Conservation (phyloP, 257 asterid genomes). For the Galeopsis tetrahit region DNA sequence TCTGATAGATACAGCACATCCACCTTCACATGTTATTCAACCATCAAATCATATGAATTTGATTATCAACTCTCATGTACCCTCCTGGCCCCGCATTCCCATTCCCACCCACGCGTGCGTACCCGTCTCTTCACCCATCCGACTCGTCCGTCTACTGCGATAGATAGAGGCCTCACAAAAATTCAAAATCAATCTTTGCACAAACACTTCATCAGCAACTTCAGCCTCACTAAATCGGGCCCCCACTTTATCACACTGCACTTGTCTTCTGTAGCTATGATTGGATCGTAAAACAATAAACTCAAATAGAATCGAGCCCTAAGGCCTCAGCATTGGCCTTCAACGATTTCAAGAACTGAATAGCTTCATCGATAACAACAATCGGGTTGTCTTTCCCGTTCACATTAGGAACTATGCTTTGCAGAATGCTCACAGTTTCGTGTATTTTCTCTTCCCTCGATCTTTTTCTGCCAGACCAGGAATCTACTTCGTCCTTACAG, state of each 20-base stretch:
- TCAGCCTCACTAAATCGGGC: neutral
- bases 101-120: slow-evolving; percentile 6
- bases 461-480: slow-evolving; percentile 52
- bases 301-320: slow-evolving; percentile 60
- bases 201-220: slow-evolving; percentile 23
- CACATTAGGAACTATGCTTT: slow-evolving; percentile 62
- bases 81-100: neutral
- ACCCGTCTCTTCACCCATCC: neutral
- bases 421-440: slow-evolving; percentile 60
- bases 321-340: slow-evolving; percentile 70
- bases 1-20: slow-evolving; percentile 10
- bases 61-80: neutral
- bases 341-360: slow-evolving; percentile 68
- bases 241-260: neutral
- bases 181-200: slow-evolving; percentile 37
- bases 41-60: slow-evolving; percentile 22
- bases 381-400: slow-evolving; percentile 57
- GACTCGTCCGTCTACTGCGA: slow-evolving; percentile 11
- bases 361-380: slow-evolving; percentile 77
- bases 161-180: slow-evolving; percentile 10
- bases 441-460: slow-evolving; percentile 59
- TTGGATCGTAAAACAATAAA: no score
- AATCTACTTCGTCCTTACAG: slow-evolving; percentile 47
- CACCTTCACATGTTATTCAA: slow-evolving; percentile 3
- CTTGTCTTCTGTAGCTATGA: no score